phyloP scores from a whole-genome alignment of 352 stramenopile genomes.

The Globisporangium canariense region DNA sequence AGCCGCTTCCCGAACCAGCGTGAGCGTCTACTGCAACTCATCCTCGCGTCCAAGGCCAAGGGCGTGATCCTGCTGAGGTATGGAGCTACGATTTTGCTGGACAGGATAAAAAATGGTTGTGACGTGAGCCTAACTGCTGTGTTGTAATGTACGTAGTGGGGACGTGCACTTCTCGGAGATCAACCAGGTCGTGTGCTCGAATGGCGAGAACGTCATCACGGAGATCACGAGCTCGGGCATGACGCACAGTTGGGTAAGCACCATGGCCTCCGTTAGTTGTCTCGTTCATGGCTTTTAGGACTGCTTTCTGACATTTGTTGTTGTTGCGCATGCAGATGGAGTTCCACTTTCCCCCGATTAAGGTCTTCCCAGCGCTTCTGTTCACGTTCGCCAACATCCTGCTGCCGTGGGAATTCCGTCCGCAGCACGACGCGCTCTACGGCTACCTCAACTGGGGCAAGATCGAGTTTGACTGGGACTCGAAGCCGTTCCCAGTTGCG shows the following conservation, averaged over 20 bases:
- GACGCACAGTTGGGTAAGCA: conserved; percentile 90
- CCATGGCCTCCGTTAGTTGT: background rate
- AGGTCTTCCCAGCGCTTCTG: conserved; percentile 50
- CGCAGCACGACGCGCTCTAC: conserved; percentile 63
- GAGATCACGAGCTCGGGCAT: conserved; percentile 92
- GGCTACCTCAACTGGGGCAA: conserved; percentile 92
- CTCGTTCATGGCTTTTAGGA: background rate
- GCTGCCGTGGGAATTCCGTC: conserved; percentile 78
- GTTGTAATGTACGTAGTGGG: conserved; percentile 43
- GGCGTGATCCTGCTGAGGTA: conserved; percentile 88
- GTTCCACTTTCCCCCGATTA: conserved; percentile 53
- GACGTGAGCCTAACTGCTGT: background rate
- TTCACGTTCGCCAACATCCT: conserved; percentile 74
- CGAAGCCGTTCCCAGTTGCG: conserved; percentile 44
- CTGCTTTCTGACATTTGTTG: background rate
- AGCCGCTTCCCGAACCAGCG: conserved; percentile 80
- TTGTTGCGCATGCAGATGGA: conserved; percentile 45
- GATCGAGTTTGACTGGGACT: conserved; percentile 89
- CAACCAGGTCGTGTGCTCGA: conserved; percentile 88
- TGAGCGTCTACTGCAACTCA: conserved; percentile 78
- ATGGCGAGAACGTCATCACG: conserved; percentile 54
- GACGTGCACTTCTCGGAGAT: conserved; percentile 93
- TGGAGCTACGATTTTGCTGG: background rate
- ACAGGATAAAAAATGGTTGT: background rate
- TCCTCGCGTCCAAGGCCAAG: conserved; percentile 81